Evolutionary conservation across 2,329 filamentous ascomycete genomes (phyloP).

Genomic region (Macroventuria anomochaeta): DNA sequence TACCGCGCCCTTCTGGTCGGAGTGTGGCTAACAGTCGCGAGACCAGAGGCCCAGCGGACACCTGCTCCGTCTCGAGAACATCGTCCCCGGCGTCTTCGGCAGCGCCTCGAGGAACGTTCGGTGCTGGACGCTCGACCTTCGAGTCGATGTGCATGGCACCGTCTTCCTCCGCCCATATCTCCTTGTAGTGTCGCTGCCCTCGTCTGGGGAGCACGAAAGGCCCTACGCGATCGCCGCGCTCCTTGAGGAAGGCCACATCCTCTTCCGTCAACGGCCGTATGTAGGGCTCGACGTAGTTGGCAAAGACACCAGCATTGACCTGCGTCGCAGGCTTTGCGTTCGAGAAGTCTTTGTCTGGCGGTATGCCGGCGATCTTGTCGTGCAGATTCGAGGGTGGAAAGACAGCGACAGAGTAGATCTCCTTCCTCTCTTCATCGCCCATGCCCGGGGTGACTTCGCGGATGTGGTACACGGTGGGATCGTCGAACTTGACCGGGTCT

Average conservation of each 20-base stretch:
- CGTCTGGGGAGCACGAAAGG: constrained; percentile 88
- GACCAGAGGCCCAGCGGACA: constrained; percentile 87
- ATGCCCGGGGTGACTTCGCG: constrained; percentile 75
- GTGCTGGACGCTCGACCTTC: constrained; percentile 70
- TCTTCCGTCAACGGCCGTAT: constrained; percentile 90
- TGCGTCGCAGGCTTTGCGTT: constrained; percentile 92
- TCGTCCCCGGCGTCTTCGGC: constrained; percentile 89
- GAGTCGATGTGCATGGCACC: constrained; percentile 77
- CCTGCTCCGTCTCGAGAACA: constrained; percentile 83
- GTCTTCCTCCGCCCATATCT: constrained; percentile 95
- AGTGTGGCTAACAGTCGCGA: constrained; percentile 80
- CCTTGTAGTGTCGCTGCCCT: constrained; percentile 83
- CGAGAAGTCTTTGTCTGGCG: constrained; percentile 94
- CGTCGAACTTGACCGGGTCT: constrained; percentile 86
- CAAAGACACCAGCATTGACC: constrained; percentile 91
- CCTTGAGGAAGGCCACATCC: constrained; percentile 89
- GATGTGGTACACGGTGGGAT: constrained; percentile 95
- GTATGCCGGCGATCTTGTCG: constrained; percentile 84
- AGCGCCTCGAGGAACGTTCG: constrained; percentile 82
- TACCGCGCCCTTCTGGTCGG: constrained; percentile 74
- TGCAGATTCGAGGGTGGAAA: constrained; percentile 83
- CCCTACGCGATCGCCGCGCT: constrained; percentile 79
- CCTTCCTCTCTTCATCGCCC: constrained; percentile 82
- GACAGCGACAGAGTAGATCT: constrained; percentile 83
- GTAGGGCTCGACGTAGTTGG: constrained; percentile 89